Evolutionary conservation across 352 stramenopile species (phyloP).

Genomic region (Saprolegnia parasitica): DNA sequence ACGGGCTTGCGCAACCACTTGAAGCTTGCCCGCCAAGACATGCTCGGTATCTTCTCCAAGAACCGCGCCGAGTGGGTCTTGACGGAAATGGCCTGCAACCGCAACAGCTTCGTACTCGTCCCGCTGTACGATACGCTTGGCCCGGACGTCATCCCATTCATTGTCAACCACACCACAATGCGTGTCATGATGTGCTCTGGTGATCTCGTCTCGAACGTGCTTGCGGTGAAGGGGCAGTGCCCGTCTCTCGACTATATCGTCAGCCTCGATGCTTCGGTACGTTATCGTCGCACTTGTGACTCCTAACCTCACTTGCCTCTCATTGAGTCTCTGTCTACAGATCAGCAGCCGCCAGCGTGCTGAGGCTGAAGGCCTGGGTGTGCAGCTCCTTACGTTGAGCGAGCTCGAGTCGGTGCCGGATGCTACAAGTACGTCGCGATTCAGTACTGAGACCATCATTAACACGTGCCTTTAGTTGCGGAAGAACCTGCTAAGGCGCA

Average conservation of each 20-base stretch:
- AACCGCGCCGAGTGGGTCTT: slow-evolving; percentile 71
- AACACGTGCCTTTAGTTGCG: slow-evolving; percentile 32
- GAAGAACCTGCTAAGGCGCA: slow-evolving; percentile 46
- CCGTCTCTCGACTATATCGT: slow-evolving; percentile 46
- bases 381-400: slow-evolving; percentile 16
- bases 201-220: slow-evolving; percentile 55
- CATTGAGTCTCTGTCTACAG: background rate
- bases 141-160: slow-evolving; percentile 58
- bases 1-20: slow-evolving; percentile 29
- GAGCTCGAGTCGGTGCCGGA: slow-evolving; percentile 22
- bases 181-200: slow-evolving; percentile 48
- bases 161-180: slow-evolving; percentile 70
- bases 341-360: background rate
- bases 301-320: background rate
- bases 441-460: background rate
- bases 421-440: slow-evolving; percentile 10
- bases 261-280: slow-evolving; percentile 19
- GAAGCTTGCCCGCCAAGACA: slow-evolving; percentile 37
- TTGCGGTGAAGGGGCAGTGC: slow-evolving; percentile 49
- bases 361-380: slow-evolving; percentile 9
- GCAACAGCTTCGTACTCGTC: slow-evolving; percentile 60
- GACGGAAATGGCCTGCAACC: slow-evolving; percentile 48
- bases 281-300: background rate
- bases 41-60: slow-evolving; percentile 60
- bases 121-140: slow-evolving; percentile 80